Base-by-base conservation (phyloP, 2,329 filamentous ascomycete species). In the Penicillium sp. region DNA sequence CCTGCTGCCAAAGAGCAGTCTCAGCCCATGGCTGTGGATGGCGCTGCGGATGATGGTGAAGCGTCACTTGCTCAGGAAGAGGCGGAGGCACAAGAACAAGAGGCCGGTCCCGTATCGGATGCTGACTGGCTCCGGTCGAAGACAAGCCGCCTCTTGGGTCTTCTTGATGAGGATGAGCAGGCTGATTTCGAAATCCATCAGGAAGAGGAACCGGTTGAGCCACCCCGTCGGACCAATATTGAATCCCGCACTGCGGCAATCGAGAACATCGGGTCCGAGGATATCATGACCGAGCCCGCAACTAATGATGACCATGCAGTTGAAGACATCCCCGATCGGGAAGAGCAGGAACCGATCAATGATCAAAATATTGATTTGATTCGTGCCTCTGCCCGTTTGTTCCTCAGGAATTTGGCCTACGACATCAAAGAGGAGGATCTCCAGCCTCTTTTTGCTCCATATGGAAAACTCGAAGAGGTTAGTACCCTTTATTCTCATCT, bases 41-140 rank as follows among this genome's bases (percentile, higher is more conserved):
- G 62, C 61, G 62, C 45, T 10, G 54, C 54, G 28, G 45, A 55
- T 6, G 62, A 64, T 15, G 52, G 47, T 46, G 55, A 60, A 34
- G 47, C 61, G 31, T 47, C 53, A 10, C 33, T 26, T 18, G 58
- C 55, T 26, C 51, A 62, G 21, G 57, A 63, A 24, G 54, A 56
- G 9, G 47, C 54, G 26, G 57, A 65, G 41, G 59, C 9, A 28
- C 34, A 33, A 7, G 43, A 46, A 7, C 36, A 46, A 63, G 65
- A 67, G 45, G 65, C 69, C 23, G 67, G 67, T 31, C 70, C 71
- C 29, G 69, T 74, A 42, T 86, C 87, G 21, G 91, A 96, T 73
- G 85, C 87, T 55, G 92, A 97, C 72, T 99, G 94, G 94, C 79
- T 96, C 62, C 85, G 93, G 52, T 93, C 89, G 57, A 85, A 89